Conservation (phyloP, 2,329 filamentous ascomycete genomes). For the Hymenoscyphus fructigenus region DNA sequence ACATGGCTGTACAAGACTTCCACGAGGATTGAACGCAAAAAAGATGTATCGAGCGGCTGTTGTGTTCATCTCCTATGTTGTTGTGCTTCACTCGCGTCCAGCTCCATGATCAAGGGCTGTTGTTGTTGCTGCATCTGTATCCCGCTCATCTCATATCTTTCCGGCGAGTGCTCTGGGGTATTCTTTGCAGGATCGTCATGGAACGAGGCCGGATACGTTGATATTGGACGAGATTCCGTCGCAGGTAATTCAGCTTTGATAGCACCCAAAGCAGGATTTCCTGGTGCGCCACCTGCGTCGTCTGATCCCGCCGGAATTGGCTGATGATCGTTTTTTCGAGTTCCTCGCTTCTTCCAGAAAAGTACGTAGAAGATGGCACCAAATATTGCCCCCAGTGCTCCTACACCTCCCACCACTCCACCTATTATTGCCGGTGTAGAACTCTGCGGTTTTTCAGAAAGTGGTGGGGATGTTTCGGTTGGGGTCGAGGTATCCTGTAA, state of each 20-base stretch:
- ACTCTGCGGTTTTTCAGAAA: slow-evolving; percentile 3
- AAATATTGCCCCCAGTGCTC: background rate
- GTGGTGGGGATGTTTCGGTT: background rate
- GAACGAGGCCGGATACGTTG: background rate
- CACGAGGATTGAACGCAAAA: slow-evolving; percentile 8
- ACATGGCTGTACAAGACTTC: slow-evolving; percentile 2
- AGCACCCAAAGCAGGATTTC: background rate
- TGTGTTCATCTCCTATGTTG: slow-evolving; percentile 4
- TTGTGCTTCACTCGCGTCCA: slow-evolving; percentile 4
- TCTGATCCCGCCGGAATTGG: background rate
- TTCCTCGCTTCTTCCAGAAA: slow-evolving; percentile 2
- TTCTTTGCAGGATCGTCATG: background rate
- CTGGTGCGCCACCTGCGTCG: background rate
- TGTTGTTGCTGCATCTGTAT: background rate
- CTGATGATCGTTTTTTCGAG: background rate
- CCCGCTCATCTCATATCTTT: slow-evolving; percentile 8
- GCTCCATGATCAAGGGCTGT: slow-evolving; percentile 1
- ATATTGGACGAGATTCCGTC: background rate
- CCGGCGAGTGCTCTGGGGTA: background rate
- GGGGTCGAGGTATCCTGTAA: background rate
- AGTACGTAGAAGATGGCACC: background rate
- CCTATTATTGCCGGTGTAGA: slow-evolving; percentile 5
- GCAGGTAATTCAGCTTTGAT: slow-evolving; percentile 2
- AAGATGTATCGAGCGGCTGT: background rate
- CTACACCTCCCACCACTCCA: slow-evolving; percentile 3